Conservation (phyloP, 2,329 filamentous ascomycete species). For the Claviceps capensis region DNA sequence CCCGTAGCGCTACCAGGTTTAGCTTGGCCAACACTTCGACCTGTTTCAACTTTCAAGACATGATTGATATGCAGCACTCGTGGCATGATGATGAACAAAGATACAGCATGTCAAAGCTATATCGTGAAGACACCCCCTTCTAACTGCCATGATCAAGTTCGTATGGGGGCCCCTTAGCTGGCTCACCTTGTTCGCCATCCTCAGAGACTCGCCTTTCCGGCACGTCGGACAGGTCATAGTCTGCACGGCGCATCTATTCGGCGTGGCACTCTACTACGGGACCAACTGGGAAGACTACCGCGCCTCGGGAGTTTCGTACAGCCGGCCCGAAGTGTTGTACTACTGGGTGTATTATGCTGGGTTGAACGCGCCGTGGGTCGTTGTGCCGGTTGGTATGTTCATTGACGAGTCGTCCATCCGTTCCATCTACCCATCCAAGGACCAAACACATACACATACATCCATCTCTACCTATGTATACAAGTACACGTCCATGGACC, state of each 20-base stretch:
- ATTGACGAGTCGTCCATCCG: background rate
- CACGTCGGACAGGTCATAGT: constrained; percentile 37
- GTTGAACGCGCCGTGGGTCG: constrained; percentile 46
- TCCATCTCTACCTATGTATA: background rate
- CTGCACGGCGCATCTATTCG: constrained; percentile 43
- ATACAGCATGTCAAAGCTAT: too few relatives aligned
- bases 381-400: constrained; percentile 36
- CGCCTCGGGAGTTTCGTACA: constrained; percentile 33
- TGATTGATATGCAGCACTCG: too few relatives aligned
- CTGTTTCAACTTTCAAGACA: too few relatives aligned
- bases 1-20: too few relatives aligned
- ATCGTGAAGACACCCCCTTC: too few relatives aligned
- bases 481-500: background rate
- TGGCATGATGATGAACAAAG: too few relatives aligned
- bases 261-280: constrained; percentile 47
- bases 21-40: too few relatives aligned
- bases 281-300: constrained; percentile 38
- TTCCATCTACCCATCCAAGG: background rate
- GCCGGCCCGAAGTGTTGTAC: constrained; percentile 45
- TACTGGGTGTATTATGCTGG: constrained; percentile 51
- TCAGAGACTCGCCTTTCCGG: constrained; percentile 27
- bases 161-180: constrained; percentile 47
- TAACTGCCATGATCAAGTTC: constrained; percentile 19
- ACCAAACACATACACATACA: background rate
- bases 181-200: constrained; percentile 32